A percentile compares a stretch with the other conserved stretches of the same genome.
These are phyloP conservation scores for Saururus chinensis DNA, from an alignment of 164 flowering plant genomes.

Conservation along the genomic window DNA sequence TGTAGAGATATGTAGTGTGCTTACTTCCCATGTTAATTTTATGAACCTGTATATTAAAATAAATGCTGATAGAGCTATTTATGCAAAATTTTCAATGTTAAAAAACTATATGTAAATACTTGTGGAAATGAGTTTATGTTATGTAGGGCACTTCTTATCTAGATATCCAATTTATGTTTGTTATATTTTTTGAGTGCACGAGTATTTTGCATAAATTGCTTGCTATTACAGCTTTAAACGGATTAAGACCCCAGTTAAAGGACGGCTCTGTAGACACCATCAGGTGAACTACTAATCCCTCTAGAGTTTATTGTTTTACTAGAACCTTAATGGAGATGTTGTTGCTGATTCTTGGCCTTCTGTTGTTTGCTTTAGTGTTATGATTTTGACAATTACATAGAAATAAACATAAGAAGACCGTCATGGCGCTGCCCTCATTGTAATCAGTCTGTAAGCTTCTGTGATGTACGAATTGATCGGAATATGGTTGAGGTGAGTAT, in stretches of 20 bases:
- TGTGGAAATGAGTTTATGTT: no score
- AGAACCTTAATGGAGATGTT: neutral
- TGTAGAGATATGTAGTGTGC: no score
- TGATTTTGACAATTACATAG: slow-evolving; percentile 59
- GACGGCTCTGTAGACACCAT: slow-evolving; percentile 61
- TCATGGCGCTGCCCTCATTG: slow-evolving; percentile 95
- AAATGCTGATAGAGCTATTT: no score
- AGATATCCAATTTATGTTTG: neutral
- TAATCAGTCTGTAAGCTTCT: slow-evolving; percentile 52
- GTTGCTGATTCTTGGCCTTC: neutral
- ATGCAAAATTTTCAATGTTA: no score
- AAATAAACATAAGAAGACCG: slow-evolving; percentile 64
- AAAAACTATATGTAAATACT: no score
- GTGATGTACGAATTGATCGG: slow-evolving; percentile 62
- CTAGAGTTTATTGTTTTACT: neutral
- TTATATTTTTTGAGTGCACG: neutral
- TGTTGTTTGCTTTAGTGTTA: slow-evolving; percentile 71
- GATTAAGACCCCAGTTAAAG: slow-evolving; percentile 73
- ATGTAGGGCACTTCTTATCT: neutral
- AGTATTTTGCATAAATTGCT: neutral
- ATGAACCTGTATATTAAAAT: no score
- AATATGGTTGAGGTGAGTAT: slow-evolving; percentile 56
- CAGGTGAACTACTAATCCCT: slow-evolving; percentile 36
- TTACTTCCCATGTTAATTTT: no score
- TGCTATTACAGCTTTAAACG: slow-evolving; percentile 45